Conservation (phyloP, 257 asterid species). For the Rhazya stricta region DNA sequence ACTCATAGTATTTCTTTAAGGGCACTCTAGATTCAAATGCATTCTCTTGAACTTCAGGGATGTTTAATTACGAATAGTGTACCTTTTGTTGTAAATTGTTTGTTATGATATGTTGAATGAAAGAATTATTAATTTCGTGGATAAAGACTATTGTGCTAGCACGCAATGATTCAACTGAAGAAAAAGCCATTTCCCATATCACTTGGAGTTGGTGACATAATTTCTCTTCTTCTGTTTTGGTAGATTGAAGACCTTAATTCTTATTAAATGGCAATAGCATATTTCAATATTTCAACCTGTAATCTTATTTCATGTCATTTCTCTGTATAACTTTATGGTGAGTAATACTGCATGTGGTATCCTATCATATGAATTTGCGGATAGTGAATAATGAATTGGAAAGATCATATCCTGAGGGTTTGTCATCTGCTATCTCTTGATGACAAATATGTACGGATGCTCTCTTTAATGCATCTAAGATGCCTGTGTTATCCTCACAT, state of each 20-base stretch:
- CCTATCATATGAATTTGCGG: neutral
- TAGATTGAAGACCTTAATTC: neutral
- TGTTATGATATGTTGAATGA: neutral
- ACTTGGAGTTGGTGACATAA: neutral
- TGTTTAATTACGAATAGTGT: neutral
- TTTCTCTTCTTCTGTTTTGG: neutral
- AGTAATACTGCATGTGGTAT: too few species aligned
- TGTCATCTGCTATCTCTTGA: neutral
- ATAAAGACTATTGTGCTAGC: neutral
- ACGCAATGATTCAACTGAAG: neutral
- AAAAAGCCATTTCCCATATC: neutral
- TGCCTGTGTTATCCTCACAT: neutral
- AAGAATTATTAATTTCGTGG: neutral
- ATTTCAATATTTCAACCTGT: neutral
- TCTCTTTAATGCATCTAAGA: neutral
- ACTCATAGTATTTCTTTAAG: neutral
- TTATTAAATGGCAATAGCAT: neutral
- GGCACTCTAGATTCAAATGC: neutral
- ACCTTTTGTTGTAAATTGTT: neutral
- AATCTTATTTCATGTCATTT: neutral
- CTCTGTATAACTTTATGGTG: neutral
- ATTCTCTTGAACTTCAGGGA: neutral
- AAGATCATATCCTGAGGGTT: too few species aligned
- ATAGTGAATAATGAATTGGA: neutral
- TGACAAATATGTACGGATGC: neutral